Conservation (phyloP, 2,329 filamentous ascomycete species). For the Botrytis pseudocinerea region DNA sequence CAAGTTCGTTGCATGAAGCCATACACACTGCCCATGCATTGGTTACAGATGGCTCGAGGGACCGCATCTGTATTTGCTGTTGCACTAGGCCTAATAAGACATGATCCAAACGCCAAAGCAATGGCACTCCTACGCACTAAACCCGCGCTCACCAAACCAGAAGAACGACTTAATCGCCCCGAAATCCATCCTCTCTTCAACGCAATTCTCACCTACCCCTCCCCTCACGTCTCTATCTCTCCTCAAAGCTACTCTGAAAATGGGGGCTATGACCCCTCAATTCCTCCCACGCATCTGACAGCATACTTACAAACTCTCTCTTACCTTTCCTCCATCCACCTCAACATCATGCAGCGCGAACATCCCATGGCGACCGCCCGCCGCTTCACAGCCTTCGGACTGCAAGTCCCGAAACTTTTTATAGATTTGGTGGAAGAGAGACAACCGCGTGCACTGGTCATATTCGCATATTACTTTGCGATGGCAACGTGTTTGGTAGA, state of each 20-base stretch:
- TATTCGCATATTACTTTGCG: constrained; percentile 40
- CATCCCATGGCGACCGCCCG: constrained; percentile 22
- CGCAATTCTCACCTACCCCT: constrained; percentile 16
- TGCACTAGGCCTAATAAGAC: constrained; percentile 21
- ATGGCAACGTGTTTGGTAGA: constrained; percentile 29
- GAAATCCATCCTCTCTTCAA: constrained; percentile 9
- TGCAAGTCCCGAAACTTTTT: constrained; percentile 27
- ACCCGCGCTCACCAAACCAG: constrained; percentile 19
- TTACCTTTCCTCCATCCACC: constrained; percentile 20
- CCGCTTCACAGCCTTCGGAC: constrained; percentile 26
- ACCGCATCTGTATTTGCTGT: constrained; percentile 25
- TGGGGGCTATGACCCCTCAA: constrained; percentile 3
- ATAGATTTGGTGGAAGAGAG: constrained; percentile 27
- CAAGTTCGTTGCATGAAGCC: constrained; percentile 28
- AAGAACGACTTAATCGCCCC: constrained; percentile 18
- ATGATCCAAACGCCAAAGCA: constrained; percentile 24
- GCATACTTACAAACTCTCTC: constrained; percentile 16
- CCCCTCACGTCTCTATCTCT: neutral
- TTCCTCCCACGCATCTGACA: constrained; percentile 15
- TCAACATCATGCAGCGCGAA: constrained; percentile 18
- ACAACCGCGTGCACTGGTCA: constrained; percentile 28
- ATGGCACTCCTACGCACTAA: constrained; percentile 23
- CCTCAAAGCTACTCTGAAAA: neutral
- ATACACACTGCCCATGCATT: constrained; percentile 29
- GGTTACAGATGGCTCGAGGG: constrained; percentile 27